phyloP scores from a whole-genome alignment of 768 basidiomycete genomes.

The Suillus sp. region DNA sequence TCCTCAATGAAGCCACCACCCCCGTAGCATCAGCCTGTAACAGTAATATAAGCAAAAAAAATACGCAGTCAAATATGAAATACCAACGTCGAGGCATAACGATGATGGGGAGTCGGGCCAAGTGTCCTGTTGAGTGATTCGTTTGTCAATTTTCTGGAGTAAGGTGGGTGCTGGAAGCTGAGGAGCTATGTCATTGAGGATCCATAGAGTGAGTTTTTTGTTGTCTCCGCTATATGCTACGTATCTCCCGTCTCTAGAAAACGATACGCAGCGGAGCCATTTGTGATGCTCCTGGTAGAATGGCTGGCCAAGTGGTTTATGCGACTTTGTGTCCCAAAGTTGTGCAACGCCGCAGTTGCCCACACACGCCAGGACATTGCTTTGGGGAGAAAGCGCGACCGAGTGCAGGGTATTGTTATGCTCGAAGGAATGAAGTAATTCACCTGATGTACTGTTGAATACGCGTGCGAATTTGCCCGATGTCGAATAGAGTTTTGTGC shows the following conservation, averaged over 20 bases:
- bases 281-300: not conserved
- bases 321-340: not conserved
- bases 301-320: not conserved
- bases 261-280: fast-evolving
- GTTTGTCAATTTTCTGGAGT: not conserved
- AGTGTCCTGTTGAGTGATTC: not conserved
- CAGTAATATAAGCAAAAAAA: not conserved
- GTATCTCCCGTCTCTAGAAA: not conserved
- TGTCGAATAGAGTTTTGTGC: not conserved
- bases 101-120: not conserved
- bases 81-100: not conserved
- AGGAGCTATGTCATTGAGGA: not conserved
- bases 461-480: not conserved
- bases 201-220: not conserved
- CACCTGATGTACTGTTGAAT: not conserved
- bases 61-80: not conserved
- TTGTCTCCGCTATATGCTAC: not conserved
- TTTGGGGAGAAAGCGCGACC: not conserved
- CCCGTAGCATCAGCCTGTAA: not conserved
- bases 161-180: not conserved
- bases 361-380: not conserved
- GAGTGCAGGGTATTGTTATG: not conserved
- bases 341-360: not conserved
- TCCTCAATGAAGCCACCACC: not conserved
- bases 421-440: not conserved